Evolutionary conservation across 495 filamentous ascomycete species (phyloP), one percentile per base, ranked within the genome.

Genomic region (Patellaria atrata): DNA sequence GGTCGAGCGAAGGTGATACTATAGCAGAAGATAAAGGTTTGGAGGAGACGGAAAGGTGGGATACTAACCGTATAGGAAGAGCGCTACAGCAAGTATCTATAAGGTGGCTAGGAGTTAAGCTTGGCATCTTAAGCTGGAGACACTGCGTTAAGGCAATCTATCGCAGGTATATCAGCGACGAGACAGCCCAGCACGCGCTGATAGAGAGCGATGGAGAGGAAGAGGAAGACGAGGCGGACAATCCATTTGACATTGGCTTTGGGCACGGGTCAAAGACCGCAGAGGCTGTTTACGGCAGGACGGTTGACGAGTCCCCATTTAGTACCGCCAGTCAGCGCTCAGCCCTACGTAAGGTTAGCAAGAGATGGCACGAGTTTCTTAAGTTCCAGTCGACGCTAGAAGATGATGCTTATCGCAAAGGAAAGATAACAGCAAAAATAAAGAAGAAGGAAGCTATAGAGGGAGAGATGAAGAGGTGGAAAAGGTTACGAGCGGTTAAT

Each of bases 401-500:
- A n/a, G n/a, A n/a, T n/a, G 34, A 37, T n/a, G 34, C 22, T 20
- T 7, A 31, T 7, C 16, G 14, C 17, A 37, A 37, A 24, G 29
- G 22, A 26, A 21, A 16, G 34, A 37, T 16, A 32, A 15, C n/a
- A 14, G 24, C 12, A 29, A 14, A n/a, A 31, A 16, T 10, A 7
- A 19, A 8, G 31, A 30, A 20, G 8, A 27, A 37, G 14, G 28
- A 38, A 20, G 35, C 18, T 9, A 21, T 12, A 12, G 28, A 38
- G 23, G 35, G 20, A 20, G 14, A 35, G 28, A 35, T 34, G 16
- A 14, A 21, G 35, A 8, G 28, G 13, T 38, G 16, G 28, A 32
- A 11, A 31, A 52, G 14, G 27, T 30, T 30, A 30, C 13, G 12
- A 12, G 17, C 13, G 5, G 17, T 30, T 8, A 26, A 26, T 26